These are phyloP conservation scores for Monosporascus sp. DNA, from an alignment of 2,329 filamentous ascomycete genomes.

Conservation along the genomic window DNA sequence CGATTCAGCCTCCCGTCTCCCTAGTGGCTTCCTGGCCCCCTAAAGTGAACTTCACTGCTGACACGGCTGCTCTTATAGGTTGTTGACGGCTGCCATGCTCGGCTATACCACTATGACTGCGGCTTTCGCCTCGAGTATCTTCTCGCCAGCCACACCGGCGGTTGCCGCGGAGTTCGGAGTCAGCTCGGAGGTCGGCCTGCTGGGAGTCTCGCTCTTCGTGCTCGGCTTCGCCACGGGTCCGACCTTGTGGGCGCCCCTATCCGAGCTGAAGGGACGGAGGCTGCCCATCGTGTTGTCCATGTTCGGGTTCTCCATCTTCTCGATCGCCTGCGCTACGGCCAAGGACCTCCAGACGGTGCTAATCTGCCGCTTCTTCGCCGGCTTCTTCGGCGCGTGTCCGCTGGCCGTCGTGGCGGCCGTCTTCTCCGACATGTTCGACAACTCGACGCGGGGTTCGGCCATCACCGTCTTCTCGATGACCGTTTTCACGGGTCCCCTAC, in stretches of 20 bases:
- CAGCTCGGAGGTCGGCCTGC: slow-evolving; percentile 53
- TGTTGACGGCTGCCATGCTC: slow-evolving; percentile 61
- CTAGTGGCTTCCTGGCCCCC: slow-evolving; percentile 9
- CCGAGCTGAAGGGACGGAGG: slow-evolving; percentile 64
- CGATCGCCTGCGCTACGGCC: slow-evolving; percentile 57
- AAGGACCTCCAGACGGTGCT: slow-evolving; percentile 66
- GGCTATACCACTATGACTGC: slow-evolving; percentile 68
- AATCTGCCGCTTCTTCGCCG: slow-evolving; percentile 67
- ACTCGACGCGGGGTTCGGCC: slow-evolving; percentile 53
- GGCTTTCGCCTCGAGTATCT: slow-evolving; percentile 71
- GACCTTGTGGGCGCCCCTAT: slow-evolving; percentile 66
- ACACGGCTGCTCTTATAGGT: slow-evolving; percentile 25
- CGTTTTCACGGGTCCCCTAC: slow-evolving; percentile 61
- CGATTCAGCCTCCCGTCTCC: not conserved
- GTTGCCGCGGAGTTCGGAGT: slow-evolving; percentile 57
- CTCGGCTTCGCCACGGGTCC: slow-evolving; percentile 60
- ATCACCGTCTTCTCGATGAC: slow-evolving; percentile 55
- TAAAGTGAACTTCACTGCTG: no score
- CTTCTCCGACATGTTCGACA: slow-evolving; percentile 68
- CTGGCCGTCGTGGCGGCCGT: slow-evolving; percentile 65
- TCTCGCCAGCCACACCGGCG: slow-evolving; percentile 58
- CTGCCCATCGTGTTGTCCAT: slow-evolving; percentile 56
- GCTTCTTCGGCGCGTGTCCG: slow-evolving; percentile 66
- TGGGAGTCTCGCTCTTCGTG: slow-evolving; percentile 67
- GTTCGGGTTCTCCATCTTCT: slow-evolving; percentile 67